Base-by-base conservation (phyloP, 2,329 filamentous ascomycete genomes). In the Penicillium carneum region DNA sequence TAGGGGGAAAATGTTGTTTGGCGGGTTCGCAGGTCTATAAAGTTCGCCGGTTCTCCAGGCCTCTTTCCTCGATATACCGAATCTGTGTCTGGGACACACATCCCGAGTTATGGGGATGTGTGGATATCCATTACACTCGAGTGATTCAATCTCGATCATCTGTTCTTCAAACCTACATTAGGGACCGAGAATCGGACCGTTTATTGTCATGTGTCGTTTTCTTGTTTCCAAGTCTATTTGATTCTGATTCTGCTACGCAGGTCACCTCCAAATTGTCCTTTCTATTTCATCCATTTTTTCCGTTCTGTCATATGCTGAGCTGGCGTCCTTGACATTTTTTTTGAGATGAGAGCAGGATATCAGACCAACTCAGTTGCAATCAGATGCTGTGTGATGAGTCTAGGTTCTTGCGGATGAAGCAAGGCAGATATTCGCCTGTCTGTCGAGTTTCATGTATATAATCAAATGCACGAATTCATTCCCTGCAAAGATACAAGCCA, bases 1-100 rank as follows among this genome's bases (percentile, higher is more conserved):
- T 74, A 69, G 68, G 73, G 72, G 69, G 69, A 71, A 71, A 72
- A 71, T 69, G 62, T 62, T 71, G 67, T 72, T 73, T 65, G 72
- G 69, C 69, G 65, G 70, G 69, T 71, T 71, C 70, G 64, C 69
- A 69, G 65, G 66, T 64, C 63, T 68, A 68, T 70, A 68, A 61
- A 70, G 59, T 63, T 62, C 60, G 56, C 59, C 61, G 53, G 57
- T 66, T 67, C 67, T 67, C 60, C 38, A 61, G 63, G 62, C 66
- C 64, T 69, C 42, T 51, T 26, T 26, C 34, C 20, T 55, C 63
- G 58, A 69, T 64, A 68, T 65, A 63, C 62, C 63, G 61, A 64
- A 65, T 59, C 65, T 67, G 58, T 63, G 55, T 43, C 26, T 46
- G 59, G 26, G 26, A 45, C 57, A 57, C 53, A 47, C 18, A 48